Base-by-base conservation (phyloP, 2,329 filamentous ascomycete species). In the Colletotrichum acutatum region DNA sequence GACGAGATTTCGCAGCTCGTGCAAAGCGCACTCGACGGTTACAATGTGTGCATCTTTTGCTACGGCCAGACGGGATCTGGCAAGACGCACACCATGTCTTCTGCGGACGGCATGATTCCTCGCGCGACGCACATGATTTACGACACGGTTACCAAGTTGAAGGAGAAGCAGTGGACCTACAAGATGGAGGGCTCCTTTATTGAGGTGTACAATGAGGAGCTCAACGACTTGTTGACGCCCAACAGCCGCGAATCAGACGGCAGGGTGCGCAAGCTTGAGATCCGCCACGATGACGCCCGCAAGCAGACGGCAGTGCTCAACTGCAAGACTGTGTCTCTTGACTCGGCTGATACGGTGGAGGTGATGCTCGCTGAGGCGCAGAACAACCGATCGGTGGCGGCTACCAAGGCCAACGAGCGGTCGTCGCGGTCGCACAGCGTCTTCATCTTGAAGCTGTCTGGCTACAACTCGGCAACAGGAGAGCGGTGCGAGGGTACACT, bases 11-110 rank as follows among this genome's bases (percentile, higher is more conserved):
- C 95, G 69, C 97, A 99, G 80, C 90, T 99, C 42, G 95, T 99
- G 1, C 97, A 99, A 83, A 97, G 94, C 77, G 97, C 97, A 0
- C 88, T 99, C 52, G 97, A 99, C 79, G 97, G 97, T 1, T 99
- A 98, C 86, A 99, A 98, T 77, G 97, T 99, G 64, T 98, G 96
- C 83, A 98, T 99, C 75, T 98, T 99, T 84, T 98, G 95, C 80
- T 99, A 99, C 80, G 97, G 97, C 56, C 97, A 99, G 82, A 99
- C 97, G 0, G 97, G 97, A 4, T 97, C 95, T 22, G 97, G 97
- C 73, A 99, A 99, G 87, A 99, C 97, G 0, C 94, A 93, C 80
- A 98, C 97, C 4, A 99, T 99, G 97, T 97, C 94, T 11, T 93
- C 92, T 0, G 83, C 86, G 2, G 94, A 98, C 77, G 97, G 97